A percentile compares a stretch with the other conserved stretches of the same genome.
Evolutionary conservation across 31 red algal genomes (phyloP).

Genomic region (Pterothamnion heteromorphum): DNA sequence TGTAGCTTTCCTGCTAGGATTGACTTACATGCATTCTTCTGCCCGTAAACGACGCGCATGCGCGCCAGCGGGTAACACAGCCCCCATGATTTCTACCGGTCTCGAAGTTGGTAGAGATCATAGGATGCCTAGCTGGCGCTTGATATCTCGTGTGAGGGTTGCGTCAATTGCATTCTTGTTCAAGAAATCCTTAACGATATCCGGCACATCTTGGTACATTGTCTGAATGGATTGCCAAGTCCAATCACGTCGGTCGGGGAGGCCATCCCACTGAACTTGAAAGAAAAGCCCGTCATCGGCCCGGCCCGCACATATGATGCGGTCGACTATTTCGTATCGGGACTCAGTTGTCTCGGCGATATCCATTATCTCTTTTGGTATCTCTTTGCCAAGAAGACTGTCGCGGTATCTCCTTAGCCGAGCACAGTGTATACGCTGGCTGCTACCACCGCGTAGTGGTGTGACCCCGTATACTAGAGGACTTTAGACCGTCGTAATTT

Average conservation of each 20-base stretch:
- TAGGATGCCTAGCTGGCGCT: conserved; percentile 37
- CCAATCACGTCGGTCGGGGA: conserved; percentile 38
- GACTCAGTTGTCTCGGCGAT: conserved; percentile 4
- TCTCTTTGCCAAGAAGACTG: neutral
- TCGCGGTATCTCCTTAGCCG: conserved; percentile 1
- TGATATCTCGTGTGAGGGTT: neutral
- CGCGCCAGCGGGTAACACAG: no score
- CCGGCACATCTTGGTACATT: neutral
- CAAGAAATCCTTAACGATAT: neutral
- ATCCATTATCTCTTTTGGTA: conserved; percentile 25
- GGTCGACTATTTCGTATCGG: neutral
- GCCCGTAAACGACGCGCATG: no score
- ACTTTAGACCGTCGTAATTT: neutral
- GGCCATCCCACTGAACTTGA: conserved; percentile 19
- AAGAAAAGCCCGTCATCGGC: conserved; percentile 15
- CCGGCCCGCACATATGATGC: neutral
- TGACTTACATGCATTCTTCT: conserved; percentile 9
- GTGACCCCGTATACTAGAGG: neutral
- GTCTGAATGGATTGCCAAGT: neutral
- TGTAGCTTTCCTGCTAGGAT: conserved; percentile 35
- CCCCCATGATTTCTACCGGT: no score
- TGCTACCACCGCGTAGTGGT: neutral
- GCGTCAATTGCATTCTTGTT: neutral
- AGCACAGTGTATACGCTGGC: neutral
- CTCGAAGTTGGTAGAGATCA: no score